A percentile compares a stretch with the other conserved stretches of the same genome.
Evolutionary conservation across 2,329 filamentous ascomycete genomes (phyloP).

Genomic region (Fusarium brevicatenulatum): DNA sequence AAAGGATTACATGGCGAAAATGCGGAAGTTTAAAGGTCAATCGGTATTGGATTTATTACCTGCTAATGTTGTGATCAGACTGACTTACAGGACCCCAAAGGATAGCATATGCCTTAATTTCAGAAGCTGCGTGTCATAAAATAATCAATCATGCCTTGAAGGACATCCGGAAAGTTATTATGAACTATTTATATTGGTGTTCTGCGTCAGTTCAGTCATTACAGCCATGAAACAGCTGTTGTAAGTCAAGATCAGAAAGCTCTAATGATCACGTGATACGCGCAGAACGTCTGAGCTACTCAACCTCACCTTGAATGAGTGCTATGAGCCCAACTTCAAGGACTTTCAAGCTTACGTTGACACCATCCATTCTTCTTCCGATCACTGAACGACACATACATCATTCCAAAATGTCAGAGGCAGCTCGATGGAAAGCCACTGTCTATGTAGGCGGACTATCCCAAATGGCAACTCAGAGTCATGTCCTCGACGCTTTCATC

Average conservation of each 20-base stretch:
- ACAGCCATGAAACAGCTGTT: neutral
- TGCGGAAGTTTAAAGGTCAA: neutral
- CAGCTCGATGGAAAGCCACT: conserved; percentile 86
- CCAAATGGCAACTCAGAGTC: conserved; percentile 76
- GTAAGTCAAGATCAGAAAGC: conserved; percentile 1
- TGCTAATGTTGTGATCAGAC: neutral
- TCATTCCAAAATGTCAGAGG: conserved; percentile 74
- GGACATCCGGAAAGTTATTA: neutral
- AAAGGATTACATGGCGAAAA: neutral
- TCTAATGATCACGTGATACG: conserved; percentile 32
- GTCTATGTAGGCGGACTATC: conserved; percentile 93
- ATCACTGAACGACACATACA: neutral
- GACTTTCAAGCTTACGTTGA: conserved; percentile 4
- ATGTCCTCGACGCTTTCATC: conserved; percentile 89
- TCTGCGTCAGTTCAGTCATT: too few relatives aligned
- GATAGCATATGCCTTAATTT: neutral
- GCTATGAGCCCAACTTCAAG: conserved; percentile 16
- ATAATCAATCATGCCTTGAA: too few relatives aligned
- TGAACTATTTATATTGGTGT: neutral
- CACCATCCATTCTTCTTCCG: neutral
- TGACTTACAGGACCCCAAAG: neutral
- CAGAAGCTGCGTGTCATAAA: neutral
- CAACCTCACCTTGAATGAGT: conserved; percentile 8
- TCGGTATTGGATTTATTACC: neutral
- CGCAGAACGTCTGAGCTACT: conserved; percentile 19